Evolutionary conservation across 148 eudicot species (phyloP), one percentile per base, ranked within the genome.

Genomic region (Amaranthus hypochondriacus): DNA sequence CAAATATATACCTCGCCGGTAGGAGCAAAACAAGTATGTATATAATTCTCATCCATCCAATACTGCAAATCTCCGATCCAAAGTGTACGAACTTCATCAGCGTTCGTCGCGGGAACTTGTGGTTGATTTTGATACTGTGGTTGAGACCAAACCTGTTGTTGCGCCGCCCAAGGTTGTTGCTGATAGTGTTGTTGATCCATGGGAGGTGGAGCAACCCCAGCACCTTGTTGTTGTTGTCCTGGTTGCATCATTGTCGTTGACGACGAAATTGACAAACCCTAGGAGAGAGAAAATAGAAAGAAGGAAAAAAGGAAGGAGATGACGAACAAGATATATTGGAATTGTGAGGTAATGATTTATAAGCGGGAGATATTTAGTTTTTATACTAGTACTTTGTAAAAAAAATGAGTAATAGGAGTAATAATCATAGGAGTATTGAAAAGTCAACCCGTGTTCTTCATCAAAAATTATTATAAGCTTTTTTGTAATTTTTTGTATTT

Each of bases 31-130:
- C 90, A 88, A 39, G 54, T 71, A 1, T 62, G 50, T 11, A 94
- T 72, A 68, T 91, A 94, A 56, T 78, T 72, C 83, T 94, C 98
- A 14, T 94, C 98, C 98, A 94, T 94, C 90, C 93, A 89, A 56
- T 84, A 85, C 85, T 85, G 92, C 28, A 94, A 87, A 88, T 91
- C 95, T 4, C 98, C 98, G 75, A 94, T 94, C 98, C 97, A 94
- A 3, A 94, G 83, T 5, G 96, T 85, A 4, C 92, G 82, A 56
- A 87, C 81, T 72, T 86, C 98, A 5, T 90, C 95, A 4, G 88
- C 80, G 43, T 65, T 80, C 8, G 80, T 71, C 55, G 85, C 78
- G 57, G 77, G 86, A 47, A 82, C 89, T 46, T 63, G 80, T 6
- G 48, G 77, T 2, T 74, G 73, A 55, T 80, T 82, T 58, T 79